Conservation (phyloP, 345 rosid genomes). For the Camelina sativa region DNA sequence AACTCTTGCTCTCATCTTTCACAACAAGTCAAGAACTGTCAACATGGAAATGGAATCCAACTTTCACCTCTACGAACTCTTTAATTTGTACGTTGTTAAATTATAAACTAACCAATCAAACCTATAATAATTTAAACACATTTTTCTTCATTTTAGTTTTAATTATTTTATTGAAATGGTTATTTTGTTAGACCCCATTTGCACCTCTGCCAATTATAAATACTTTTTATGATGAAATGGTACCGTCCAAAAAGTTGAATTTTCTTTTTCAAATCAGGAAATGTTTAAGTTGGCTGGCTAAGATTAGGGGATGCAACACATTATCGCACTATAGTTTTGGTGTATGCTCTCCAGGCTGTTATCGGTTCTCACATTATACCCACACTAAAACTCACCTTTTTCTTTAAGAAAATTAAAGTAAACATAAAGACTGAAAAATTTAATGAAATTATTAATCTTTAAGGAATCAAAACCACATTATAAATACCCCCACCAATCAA, state of each 20-base stretch:
- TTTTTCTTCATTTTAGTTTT: too few species aligned
- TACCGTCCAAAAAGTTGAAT: slow-evolving; percentile 14
- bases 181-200: too few species aligned
- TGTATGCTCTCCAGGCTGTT: slow-evolving; percentile 42
- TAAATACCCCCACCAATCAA: slow-evolving; percentile 32
- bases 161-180: too few species aligned
- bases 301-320: slow-evolving; percentile 24
- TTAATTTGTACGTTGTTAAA: too few species aligned
- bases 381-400: slow-evolving; percentile 35
- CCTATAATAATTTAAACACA: too few species aligned
- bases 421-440: not conserved
- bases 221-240: not conserved
- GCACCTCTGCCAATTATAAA: not conserved
- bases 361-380: slow-evolving; percentile 37
- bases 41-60: too few species aligned
- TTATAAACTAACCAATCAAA: too few species aligned
- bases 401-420: slow-evolving; percentile 8
- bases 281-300: slow-evolving; percentile 22
- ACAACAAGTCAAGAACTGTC: too few species aligned
- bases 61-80: too few species aligned
- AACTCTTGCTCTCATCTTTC: too few species aligned
- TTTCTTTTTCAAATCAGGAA: not conserved
- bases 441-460: not conserved
- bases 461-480: slow-evolving; percentile 1
- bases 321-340: slow-evolving; percentile 35